A percentile compares a stretch with the other conserved stretches of the same genome.
phyloP scores from a whole-genome alignment of 352 stramenopile species.

The Phytophthora macrochlamydospora region DNA sequence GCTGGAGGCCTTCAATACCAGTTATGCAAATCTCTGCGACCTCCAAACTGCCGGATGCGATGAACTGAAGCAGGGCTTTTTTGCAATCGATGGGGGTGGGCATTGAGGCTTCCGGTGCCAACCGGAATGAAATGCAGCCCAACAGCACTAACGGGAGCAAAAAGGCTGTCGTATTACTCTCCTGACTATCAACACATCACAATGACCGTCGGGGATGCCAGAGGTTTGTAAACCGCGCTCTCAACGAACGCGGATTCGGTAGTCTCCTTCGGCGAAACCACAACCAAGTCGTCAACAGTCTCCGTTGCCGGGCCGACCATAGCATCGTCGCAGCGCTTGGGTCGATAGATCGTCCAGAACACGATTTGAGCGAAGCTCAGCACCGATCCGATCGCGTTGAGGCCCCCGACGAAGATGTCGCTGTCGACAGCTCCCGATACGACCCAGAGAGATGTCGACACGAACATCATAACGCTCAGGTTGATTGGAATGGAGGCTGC shows the following conservation, averaged over 20 bases:
- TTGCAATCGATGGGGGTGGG: too few relatives aligned
- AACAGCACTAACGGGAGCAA: too few relatives aligned
- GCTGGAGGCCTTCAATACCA: too few relatives aligned
- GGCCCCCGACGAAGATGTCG: constrained; percentile 20
- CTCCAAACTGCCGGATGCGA: too few relatives aligned
- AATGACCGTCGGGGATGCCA: constrained; percentile 8
- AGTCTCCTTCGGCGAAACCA: constrained; percentile 4
- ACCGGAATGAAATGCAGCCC: too few relatives aligned
- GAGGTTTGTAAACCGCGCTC: constrained; percentile 7
- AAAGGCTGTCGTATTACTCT: not conserved
- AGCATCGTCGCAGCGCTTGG: not conserved
- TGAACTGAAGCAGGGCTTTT: too few relatives aligned
- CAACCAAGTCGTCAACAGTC: not conserved
- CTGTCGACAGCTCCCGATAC: constrained; percentile 13
- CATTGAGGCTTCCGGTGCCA: too few relatives aligned
- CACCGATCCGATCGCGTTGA: constrained; percentile 37
- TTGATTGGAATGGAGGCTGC: constrained; percentile 28
- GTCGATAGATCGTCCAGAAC: constrained; percentile 50
- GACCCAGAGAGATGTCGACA: constrained; percentile 24
- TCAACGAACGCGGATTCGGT: not conserved
- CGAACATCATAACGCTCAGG: constrained; percentile 20
- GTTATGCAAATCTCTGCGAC: too few relatives aligned
- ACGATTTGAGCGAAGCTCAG: constrained; percentile 45
- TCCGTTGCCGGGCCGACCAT: not conserved
- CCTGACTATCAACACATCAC: not conserved